Evolutionary conservation across 2,329 filamentous ascomycete genomes (phyloP), one percentile per base, ranked within the genome.

Genomic region (Camillea tinctor): DNA sequence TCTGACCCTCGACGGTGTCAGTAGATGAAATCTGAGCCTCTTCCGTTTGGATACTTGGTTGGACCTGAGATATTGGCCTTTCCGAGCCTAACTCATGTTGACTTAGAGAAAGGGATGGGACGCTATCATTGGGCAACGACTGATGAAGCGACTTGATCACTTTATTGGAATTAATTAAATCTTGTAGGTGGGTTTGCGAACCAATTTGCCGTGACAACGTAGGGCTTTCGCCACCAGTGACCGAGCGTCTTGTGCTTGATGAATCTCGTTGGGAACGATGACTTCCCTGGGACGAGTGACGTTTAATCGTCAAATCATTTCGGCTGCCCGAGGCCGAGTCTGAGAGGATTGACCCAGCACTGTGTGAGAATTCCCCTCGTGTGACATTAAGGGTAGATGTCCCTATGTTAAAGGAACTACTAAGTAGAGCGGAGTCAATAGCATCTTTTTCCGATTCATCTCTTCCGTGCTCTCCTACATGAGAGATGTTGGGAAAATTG

Each of bases 91-190:
- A 78, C 13, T 84, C 82, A 21, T 80, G 80, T 56, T 82, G 79
- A 61, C 81, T 84, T 22, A 82, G 75, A 52, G 76, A 71, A n/a
- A 82, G 77, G 8, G 83, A 86, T 2, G 78, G 77, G 1, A 84
- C 82, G 57, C 85, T 87, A 56, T 87, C 85, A 64, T 86, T 87
- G 1, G 81, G 76, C 40, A 84, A 71, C 0, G 81, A 80, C 66
- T 85, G 82, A 58, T 84, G 79, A 5, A 88, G 69, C 3, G 82
- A 80, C 68, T 85, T 84, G 64, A 84, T 81, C 6, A 74, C 81
- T 67, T 83, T 86, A 70, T 87, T 86, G 3, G 84, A 83, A 58
- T 84, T 79, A 40, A 87, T 79, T 75, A 88, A 79, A 57, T 88
- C 85, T 63, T 86, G 84, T 9, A 88, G 72, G 23, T 85, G 84